These are phyloP conservation scores for Baorangia bicolor DNA, from an alignment of 768 basidiomycete genomes.

Conservation along the genomic window DNA sequence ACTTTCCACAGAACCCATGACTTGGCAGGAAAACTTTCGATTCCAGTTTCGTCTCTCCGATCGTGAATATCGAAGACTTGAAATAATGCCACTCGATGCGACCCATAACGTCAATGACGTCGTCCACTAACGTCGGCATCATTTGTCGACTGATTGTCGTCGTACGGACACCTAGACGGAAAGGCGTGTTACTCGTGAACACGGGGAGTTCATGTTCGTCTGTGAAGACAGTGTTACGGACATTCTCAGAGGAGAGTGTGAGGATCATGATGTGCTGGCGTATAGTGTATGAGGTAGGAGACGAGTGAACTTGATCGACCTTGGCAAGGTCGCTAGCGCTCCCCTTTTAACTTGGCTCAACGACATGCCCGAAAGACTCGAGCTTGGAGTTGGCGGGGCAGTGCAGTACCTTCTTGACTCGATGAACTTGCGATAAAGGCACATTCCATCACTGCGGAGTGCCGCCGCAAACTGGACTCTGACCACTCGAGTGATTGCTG, in stretches of 20 bases:
- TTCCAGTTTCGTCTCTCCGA: conserved; percentile 26
- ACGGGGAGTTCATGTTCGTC: conserved; percentile 26
- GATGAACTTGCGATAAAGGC: neutral
- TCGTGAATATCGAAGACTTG: conserved; percentile 30
- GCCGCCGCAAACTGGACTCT: neutral
- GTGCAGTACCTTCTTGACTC: neutral
- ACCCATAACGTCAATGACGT: conserved; percentile 29
- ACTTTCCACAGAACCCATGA: conserved; percentile 19
- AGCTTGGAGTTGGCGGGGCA: neutral
- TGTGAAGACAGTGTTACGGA: conserved; percentile 29
- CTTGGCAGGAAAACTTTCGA: conserved; percentile 25
- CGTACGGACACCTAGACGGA: conserved; percentile 14
- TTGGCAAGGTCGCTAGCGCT: neutral
- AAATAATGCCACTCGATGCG: conserved; percentile 34
- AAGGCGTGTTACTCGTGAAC: conserved; percentile 28
- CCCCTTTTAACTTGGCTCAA: conserved; percentile 4
- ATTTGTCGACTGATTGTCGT: conserved; percentile 19
- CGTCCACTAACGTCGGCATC: conserved; percentile 6
- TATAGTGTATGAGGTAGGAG: neutral
- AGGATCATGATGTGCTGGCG: conserved; percentile 21
- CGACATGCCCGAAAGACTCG: neutral
- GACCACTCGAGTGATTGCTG: neutral
- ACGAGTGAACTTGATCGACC: neutral
- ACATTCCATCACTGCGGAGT: neutral
- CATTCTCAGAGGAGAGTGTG: conserved; percentile 23